A percentile compares a stretch with the other conserved stretches of the same genome.
Conservation (phyloP, 805 yeast genomes). For the Nakazawaea sp. region DNA sequence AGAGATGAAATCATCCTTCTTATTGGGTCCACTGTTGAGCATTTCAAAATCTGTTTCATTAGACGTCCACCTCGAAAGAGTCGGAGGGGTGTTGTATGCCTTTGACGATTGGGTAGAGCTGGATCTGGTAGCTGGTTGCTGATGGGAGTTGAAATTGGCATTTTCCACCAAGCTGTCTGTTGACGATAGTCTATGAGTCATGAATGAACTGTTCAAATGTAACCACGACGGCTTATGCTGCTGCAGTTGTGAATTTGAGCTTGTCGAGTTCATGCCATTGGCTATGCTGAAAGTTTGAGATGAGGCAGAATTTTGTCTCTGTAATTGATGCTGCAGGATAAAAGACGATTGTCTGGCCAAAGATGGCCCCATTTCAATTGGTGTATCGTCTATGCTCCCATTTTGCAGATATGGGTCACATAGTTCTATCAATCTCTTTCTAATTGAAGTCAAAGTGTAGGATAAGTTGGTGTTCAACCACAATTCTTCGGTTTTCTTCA, state of each 20-base stretch:
- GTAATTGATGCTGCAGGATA: constrained; percentile 12
- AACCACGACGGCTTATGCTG: constrained; percentile 27
- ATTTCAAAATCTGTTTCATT: constrained; percentile 10
- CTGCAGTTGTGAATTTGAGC: constrained; percentile 4
- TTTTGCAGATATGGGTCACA: constrained; percentile 15
- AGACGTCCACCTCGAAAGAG: constrained; percentile 9
- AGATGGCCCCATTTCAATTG: constrained; percentile 10
- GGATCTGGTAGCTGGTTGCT: not conserved
- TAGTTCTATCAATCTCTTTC: constrained; percentile 25
- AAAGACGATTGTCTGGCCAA: constrained; percentile 10
- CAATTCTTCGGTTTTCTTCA: constrained; percentile 21
- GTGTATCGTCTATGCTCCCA: constrained; percentile 7
- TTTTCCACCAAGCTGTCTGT: constrained; percentile 26
- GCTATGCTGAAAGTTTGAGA: constrained; percentile 10
- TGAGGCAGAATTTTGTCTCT: constrained; percentile 21
- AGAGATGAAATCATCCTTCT: constrained; percentile 2
- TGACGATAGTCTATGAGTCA: constrained; percentile 23
- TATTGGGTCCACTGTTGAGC: not conserved
- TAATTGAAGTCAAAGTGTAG: constrained; percentile 22
- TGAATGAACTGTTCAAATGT: constrained; percentile 23
- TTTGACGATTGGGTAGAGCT: not conserved
- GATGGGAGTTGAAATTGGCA: constrained; percentile 10
- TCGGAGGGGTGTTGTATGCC: constrained; percentile 6
- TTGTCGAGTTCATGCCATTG: constrained; percentile 12
- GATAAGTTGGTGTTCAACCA: constrained; percentile 17